Percentiles rank a stretch among this genome's conserved stretches.
phyloP scores from a whole-genome alignment of 768 basidiomycete genomes.

The Suillus paluster region DNA sequence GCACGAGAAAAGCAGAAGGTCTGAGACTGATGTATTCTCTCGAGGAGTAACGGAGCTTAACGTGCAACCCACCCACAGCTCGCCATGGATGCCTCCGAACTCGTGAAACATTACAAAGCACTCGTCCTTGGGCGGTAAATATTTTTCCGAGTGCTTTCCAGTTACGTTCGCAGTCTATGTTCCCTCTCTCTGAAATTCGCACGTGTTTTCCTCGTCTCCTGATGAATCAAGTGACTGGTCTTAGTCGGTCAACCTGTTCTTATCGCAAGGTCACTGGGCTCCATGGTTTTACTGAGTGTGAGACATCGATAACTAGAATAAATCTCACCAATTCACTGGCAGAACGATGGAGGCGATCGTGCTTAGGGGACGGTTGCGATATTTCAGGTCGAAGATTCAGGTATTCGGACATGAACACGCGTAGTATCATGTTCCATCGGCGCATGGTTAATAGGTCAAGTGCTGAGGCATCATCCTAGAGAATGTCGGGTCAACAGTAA shows the following conservation, averaged over 20 bases:
- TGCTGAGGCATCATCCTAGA: conserved; percentile 87
- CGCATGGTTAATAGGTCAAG: conserved; percentile 85
- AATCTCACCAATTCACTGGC: conserved; percentile 53
- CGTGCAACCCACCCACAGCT: conserved; percentile 28
- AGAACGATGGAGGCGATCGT: conserved; percentile 39
- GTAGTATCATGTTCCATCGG: conserved; percentile 86
- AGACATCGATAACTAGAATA: background rate
- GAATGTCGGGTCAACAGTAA: conserved; percentile 9
- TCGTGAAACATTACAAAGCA: conserved; percentile 48
- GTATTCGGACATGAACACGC: conserved; percentile 92
- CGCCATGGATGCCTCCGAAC: conserved; percentile 40
- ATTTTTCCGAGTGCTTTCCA: background rate
- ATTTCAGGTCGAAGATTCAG: conserved; percentile 65
- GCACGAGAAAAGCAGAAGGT: conserved; percentile 45
- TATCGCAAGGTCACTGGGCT: conserved; percentile 4
- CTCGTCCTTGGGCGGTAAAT: conserved; percentile 25
- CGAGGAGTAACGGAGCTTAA: background rate
- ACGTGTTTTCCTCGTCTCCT: background rate
- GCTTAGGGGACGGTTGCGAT: conserved; percentile 27
- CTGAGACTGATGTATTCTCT: conserved; percentile 1
- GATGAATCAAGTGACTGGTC: background rate
- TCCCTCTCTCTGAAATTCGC: background rate
- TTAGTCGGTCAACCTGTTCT: background rate
- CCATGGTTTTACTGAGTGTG: background rate
- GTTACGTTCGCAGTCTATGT: background rate